These are phyloP conservation scores for Hypoxylon intermedium DNA, from an alignment of 495 filamentous ascomycete genomes.

Conservation along the genomic window DNA sequence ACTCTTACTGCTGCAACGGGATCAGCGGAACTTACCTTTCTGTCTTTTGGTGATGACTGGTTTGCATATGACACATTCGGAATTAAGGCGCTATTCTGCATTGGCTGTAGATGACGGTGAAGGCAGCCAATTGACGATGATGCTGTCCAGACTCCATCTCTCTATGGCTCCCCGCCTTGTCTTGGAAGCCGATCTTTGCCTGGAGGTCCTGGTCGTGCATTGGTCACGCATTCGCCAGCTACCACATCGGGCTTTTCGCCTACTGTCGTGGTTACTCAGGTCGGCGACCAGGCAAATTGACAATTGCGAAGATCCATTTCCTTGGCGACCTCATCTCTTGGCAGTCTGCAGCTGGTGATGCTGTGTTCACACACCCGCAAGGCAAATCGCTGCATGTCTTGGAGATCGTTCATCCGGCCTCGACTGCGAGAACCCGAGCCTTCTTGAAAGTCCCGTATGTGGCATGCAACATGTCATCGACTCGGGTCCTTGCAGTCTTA, in stretches of 20 bases:
- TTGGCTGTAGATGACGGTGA: constrained; percentile 17
- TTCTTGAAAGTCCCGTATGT: constrained; percentile 30
- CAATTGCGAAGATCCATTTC: constrained; percentile 39
- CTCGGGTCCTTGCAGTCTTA: constrained; percentile 28
- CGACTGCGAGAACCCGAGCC: constrained; percentile 30
- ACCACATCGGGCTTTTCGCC: constrained; percentile 34
- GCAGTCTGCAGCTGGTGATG: constrained; percentile 35
- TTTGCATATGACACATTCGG: constrained; percentile 12
- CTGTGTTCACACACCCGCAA: constrained; percentile 35
- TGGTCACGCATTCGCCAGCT: constrained; percentile 37
- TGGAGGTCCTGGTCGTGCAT: constrained; percentile 33
- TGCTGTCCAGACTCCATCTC: background rate
- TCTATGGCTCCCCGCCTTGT: constrained; percentile 12
- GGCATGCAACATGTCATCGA: constrained; percentile 24
- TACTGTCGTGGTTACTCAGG: constrained; percentile 41
- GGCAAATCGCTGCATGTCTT: constrained; percentile 39
- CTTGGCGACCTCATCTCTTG: constrained; percentile 40
- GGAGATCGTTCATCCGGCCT: constrained; percentile 38
- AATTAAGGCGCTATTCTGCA: constrained; percentile 22
- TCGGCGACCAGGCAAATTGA: constrained; percentile 44
- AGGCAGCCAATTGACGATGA: constrained; percentile 26
- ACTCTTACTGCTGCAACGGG: constrained; percentile 19
- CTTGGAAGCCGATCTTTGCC: constrained; percentile 34
- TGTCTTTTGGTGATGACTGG: constrained; percentile 15
- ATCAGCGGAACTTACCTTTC: constrained; percentile 27